Base-by-base conservation (phyloP, 345 rosid genomes). In the Gossypium raimondii region DNA sequence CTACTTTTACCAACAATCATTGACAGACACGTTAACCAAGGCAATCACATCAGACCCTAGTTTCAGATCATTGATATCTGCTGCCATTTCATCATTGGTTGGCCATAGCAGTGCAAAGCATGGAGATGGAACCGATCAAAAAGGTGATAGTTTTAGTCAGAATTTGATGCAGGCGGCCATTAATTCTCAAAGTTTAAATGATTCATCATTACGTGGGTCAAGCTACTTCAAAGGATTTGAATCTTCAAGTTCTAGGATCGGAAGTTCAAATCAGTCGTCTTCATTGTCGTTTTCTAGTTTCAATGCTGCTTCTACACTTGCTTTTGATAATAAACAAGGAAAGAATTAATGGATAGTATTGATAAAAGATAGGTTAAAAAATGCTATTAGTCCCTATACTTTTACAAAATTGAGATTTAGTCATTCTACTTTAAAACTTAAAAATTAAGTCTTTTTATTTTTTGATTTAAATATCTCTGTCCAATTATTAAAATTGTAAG, bases 1-100 rank as follows among this genome's bases (percentile, higher is more conserved):
- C 7, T 34, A 34, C 41, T 34, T 34, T 34, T 34, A 34, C 41
- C 7, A 34, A 34, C 7, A 34, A 34, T 34, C 41, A 34, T 34
- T 34, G 41, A 34, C 41, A 34, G 7, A 92, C 66, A 84, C 89
- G 65, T 80, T 89, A 71, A 88, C 94, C 25, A 85, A 89, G 76
- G 84, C 87, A 25, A 85, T 91, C 59, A 78, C 92, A 65, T 85
- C 89, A 2, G 88, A 89, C 82, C 92, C 97, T 7, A 81, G 81
- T 82, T 87, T 91, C 75, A 82, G 85, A 12, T 84, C 97, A 17
- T 85, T 82, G 38, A 82, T 92, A 75, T 92, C 91, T 22, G 89
- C 94, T 2, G 97, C 94, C 2, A 79, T 90, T 80, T 87, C 96
- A 50, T 80, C 87, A 48, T 85, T 88, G 98, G 90, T 82, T 14